A percentile compares a stretch with the other conserved stretches of the same genome.
These are phyloP conservation scores for Neurospora tetraspora DNA, from an alignment of 495 filamentous ascomycete species.

Conservation along the genomic window DNA sequence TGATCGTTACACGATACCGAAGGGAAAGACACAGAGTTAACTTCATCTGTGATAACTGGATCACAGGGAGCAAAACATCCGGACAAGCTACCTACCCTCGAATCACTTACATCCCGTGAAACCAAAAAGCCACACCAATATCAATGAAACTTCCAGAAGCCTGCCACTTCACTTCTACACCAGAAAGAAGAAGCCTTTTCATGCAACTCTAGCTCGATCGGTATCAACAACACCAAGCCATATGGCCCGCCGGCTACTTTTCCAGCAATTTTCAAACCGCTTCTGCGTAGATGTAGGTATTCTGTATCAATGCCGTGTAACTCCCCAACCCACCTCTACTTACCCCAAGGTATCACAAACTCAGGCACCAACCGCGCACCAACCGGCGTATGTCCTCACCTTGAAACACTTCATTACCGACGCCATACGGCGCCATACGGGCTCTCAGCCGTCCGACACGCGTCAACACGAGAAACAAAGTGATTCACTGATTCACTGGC, in stretches of 20 bases:
- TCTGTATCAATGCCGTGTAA: not conserved
- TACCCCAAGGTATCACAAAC: not conserved
- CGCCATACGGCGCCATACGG: not conserved
- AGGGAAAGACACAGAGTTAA: no score
- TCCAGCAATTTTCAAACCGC: no score
- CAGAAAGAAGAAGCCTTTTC: not conserved
- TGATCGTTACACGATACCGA: no score
- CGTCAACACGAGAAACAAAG: not conserved
- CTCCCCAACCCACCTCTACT: not conserved
- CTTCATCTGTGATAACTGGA: not conserved
- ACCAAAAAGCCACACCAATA: not conserved
- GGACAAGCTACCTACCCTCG: no score
- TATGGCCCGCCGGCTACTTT: no score
- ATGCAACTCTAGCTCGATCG: not conserved
- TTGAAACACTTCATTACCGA: not conserved
- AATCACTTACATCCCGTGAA: not conserved
- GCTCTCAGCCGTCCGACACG: not conserved
- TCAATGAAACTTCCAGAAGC: not conserved
- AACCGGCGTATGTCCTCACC: not conserved
- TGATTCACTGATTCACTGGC: not conserved
- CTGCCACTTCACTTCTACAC: not conserved
- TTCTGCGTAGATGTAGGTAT: no score
- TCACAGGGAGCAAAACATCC: not conserved
- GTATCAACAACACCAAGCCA: not conserved
- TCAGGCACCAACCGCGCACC: not conserved